Base-by-base conservation (phyloP, 176 grass and related monocot genomes). In the Raddia distichophylla region DNA sequence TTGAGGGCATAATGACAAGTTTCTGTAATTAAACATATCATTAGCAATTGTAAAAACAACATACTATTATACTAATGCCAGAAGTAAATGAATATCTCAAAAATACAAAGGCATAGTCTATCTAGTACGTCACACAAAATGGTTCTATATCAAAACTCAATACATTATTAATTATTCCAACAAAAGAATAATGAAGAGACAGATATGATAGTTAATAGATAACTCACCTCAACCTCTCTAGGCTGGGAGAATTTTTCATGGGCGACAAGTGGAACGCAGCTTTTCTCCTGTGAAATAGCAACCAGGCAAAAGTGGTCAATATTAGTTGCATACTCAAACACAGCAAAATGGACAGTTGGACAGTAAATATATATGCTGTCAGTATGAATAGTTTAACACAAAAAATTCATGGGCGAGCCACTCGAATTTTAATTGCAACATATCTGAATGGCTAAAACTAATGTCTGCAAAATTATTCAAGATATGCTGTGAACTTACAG, bases 141-240 rank as follows among this genome's bases (percentile, higher is more conserved):
- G 11, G 19, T 73, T 64, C 44, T 67, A 7, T 7, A 33, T 62
- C 3, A 32, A 47, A 49, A 60, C 73, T 27, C 55, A n/a, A 7
- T 48, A 49, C 27, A 34, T 60, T 34, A 71, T 6, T 19, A 50
- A 34, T 22, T 1, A 52, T 18, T 72, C 63, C 49, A 42, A 64
- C 5, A 63, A 20, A 43, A 75, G 17, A 50, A 78, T 33, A 78
- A 7, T 59, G 59, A 77, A 59, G 20, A 86, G 27, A 16, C 27
- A 40, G 11, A 47, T 40, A 35, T 20, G 17, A 81, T 13, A 61
- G 51, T 43, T 19, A 20, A 81, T 13, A 61, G 51, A 49, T 19
- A 81, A 32, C 85, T 75, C 82, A 96, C 90, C 93, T 93, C 93
- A 53, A 96, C 93, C 48, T 96, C 90, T 82, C 76, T 89, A 84